Base-by-base conservation (phyloP, 202 grass and related monocot genomes). In the Dendrocalamus latiflorus region DNA sequence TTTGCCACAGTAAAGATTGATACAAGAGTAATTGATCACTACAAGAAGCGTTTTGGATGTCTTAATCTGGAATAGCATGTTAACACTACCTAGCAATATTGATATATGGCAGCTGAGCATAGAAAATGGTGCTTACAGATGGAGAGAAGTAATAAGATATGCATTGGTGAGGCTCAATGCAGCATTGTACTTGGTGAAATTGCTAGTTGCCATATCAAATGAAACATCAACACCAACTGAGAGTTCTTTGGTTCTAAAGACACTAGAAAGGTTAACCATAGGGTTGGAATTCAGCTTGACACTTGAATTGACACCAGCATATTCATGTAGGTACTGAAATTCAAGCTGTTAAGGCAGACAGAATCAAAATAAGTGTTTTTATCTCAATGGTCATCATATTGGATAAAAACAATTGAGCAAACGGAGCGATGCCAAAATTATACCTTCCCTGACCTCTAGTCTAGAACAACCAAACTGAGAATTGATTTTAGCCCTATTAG, bases 361-460 rank as follows among this genome's bases (percentile, higher is more conserved):
- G 63, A 73, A 36, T 7, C 2, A 44, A 54, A 48, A 36, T 48
- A 75, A 36, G 38, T 53, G 3, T 71, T 76, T 75, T 41, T n/a
- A 68, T 25, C 14, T 41, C 38, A 62, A 42, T 60, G 60, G 38
- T 18, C 26, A 78, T 5, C 43, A 75, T 58, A 70, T 81, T 76
- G 74, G 14, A 43, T 15, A 24, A 53, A 42, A 55, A 60, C 8
- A 76, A 36, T 68, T 45, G 44, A 72, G 57, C 20, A 57, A 51
- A 90, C 26, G 26, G 24, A 83, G 39, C 11, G 6, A 37, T 53
- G 51, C 17, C 1, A 57, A 8, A 65, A 50, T 17, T 50, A 75
- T 81, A 98, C 93, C 89, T 95, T 98, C 75, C 93, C 89, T 83
- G 91, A 98, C 69, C 83, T 90, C 70, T 98, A 91, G 75, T 95